phyloP scores from a whole-genome alignment of 345 rosid species.

The Psidium guajava region DNA sequence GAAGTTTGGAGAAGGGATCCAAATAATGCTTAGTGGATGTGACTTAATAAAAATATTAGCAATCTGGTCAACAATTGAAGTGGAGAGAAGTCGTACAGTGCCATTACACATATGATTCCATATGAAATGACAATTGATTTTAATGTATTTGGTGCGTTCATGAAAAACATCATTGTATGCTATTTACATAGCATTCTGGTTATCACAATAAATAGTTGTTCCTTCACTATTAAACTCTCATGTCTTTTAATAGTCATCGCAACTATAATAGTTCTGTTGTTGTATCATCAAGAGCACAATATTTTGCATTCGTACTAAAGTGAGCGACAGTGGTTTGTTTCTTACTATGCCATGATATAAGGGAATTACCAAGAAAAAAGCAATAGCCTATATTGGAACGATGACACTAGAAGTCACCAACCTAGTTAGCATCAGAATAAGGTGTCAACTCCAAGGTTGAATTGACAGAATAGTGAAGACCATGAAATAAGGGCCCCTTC shows the following conservation, averaged over 20 bases:
- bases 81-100: not conserved
- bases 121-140: not conserved
- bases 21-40: not conserved
- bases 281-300: not conserved
- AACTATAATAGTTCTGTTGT: not conserved
- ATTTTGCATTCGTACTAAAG: not conserved
- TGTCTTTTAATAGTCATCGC: not conserved
- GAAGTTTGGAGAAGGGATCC: not conserved
- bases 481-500: not conserved
- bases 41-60: not conserved
- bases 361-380: not conserved
- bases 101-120: not conserved
- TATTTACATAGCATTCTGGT: fast-evolving
- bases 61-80: not conserved
- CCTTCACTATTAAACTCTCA: not conserved
- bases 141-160: not conserved
- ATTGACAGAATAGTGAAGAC: not conserved
- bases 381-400: not conserved
- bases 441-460: not conserved
- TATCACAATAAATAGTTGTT: not conserved
- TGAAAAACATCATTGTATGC: not conserved
- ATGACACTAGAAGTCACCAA: fast-evolving
- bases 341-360: not conserved
- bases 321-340: not conserved
- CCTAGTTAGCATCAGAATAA: not conserved